Conservation (phyloP, 106 monocot genomes). For the Cymbidium sinense region DNA sequence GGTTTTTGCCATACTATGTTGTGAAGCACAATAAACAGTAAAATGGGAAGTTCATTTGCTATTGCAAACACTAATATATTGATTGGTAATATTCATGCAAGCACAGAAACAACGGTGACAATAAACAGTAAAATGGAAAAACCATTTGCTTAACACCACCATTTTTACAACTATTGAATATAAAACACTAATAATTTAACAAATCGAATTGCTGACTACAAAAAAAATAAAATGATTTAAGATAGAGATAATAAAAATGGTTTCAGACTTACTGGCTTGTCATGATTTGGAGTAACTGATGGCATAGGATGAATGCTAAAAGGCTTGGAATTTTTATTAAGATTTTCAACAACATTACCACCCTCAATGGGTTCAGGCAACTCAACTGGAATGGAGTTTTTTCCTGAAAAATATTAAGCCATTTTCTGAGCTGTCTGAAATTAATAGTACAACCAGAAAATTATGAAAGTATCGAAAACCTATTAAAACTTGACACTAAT, state of each 20-base stretch:
- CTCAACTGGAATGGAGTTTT: slow-evolving; percentile 11
- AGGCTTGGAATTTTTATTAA: slow-evolving; percentile 5
- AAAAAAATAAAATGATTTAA: background rate
- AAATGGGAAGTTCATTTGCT: background rate
- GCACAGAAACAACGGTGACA: background rate
- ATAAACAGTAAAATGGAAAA: background rate
- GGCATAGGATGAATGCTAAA: slow-evolving; percentile 9
- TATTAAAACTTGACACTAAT: background rate
- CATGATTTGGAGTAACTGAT: slow-evolving; percentile 2
- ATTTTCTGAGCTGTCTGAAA: background rate
- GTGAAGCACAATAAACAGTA: no score
- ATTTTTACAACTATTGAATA: background rate
- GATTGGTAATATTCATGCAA: background rate
- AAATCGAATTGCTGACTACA: background rate
- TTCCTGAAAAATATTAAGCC: slow-evolving; percentile 1
- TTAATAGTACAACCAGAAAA: background rate
- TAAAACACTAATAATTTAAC: background rate
- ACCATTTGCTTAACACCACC: background rate
- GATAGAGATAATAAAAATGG: background rate
- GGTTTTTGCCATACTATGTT: background rate
- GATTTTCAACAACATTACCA: background rate
- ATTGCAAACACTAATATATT: background rate
- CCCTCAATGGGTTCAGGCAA: background rate
- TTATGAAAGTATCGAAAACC: background rate
- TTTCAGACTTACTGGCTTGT: slow-evolving; percentile 1